phyloP scores from a whole-genome alignment of 1,284 basidiomycete species.

The Cutaneotrichosporon sp. region DNA sequence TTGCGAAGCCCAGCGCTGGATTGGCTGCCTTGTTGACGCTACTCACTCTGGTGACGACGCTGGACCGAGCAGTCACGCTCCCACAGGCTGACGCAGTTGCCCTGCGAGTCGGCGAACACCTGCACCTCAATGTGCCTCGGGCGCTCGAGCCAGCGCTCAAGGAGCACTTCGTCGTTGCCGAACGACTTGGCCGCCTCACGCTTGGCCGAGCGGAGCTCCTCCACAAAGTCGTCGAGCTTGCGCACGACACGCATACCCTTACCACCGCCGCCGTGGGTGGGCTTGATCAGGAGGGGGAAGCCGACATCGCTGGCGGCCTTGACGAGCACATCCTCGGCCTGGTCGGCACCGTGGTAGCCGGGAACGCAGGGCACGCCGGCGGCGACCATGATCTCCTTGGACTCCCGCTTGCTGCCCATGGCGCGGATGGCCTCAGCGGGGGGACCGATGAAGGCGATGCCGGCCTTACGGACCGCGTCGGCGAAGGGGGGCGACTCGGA shows the following conservation, averaged over 20 bases:
- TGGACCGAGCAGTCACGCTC: slow-evolving; percentile 94
- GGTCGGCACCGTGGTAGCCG: slow-evolving; percentile 55
- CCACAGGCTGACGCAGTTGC: slow-evolving; percentile 79
- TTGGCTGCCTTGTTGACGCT: background rate
- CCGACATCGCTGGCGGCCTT: slow-evolving; percentile 52
- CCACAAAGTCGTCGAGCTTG: slow-evolving; percentile 52
- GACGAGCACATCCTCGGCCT: slow-evolving; percentile 54
- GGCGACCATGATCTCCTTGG: slow-evolving; percentile 78
- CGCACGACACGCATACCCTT: slow-evolving; percentile 65
- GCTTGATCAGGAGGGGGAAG: slow-evolving; percentile 63
- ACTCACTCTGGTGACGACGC: slow-evolving; percentile 72
- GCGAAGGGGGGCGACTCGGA: slow-evolving; percentile 66
- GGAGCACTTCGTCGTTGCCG: slow-evolving; percentile 75
- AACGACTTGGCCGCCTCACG: slow-evolving; percentile 82
- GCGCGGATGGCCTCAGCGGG: slow-evolving; percentile 55
- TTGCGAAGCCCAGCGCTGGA: background rate
- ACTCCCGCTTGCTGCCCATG: slow-evolving; percentile 63
- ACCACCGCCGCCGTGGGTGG: slow-evolving; percentile 67
- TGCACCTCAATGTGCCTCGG: slow-evolving; percentile 87
- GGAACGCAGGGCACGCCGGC: slow-evolving; percentile 92
- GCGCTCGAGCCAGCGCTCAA: slow-evolving; percentile 78
- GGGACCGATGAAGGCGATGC: slow-evolving; percentile 62
- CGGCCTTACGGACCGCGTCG: slow-evolving; percentile 51
- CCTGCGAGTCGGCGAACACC: slow-evolving; percentile 74
- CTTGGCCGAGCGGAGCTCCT: slow-evolving; percentile 75